Conservation (phyloP, 179 eudicot species). For the Gypsophila paniculata region DNA sequence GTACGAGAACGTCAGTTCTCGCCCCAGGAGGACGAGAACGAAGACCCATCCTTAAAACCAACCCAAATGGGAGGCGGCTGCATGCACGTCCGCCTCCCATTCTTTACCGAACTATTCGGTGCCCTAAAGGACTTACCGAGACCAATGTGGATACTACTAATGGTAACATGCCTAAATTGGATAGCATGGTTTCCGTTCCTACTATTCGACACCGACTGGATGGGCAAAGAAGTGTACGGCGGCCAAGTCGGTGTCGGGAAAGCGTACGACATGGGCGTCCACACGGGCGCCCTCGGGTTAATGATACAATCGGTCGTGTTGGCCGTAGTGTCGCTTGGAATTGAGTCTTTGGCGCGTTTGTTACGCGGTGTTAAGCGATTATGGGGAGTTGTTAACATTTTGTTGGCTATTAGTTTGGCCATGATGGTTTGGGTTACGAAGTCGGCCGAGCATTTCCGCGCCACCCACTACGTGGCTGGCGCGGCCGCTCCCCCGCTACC, state of each 20-base stretch:
- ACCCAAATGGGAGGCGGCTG: conserved; percentile 1
- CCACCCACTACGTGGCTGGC: background rate
- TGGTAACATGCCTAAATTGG: conserved; percentile 54
- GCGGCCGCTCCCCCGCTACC: background rate
- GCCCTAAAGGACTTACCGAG: conserved; percentile 30
- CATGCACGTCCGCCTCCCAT: conserved; percentile 24
- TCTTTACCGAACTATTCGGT: conserved; percentile 27
- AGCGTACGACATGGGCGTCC: conserved; percentile 37
- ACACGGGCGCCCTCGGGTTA: conserved; percentile 39
- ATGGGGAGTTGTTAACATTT: conserved; percentile 37
- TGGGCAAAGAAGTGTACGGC: conserved; percentile 57
- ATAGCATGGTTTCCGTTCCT: conserved; percentile 56
- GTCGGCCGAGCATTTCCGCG: conserved; percentile 26
- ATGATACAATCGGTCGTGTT: conserved; percentile 33
- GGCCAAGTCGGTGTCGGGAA: conserved; percentile 28
- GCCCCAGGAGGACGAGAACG: conserved; percentile 22
- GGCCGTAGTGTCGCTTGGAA: conserved; percentile 29
- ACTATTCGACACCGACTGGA: conserved; percentile 59
- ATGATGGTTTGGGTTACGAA: conserved; percentile 34
- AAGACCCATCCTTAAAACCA: conserved; percentile 16
- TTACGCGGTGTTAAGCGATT: conserved; percentile 34
- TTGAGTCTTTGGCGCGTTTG: conserved; percentile 31
- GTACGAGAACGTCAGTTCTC: conserved; percentile 27
- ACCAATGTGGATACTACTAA: conserved; percentile 47
- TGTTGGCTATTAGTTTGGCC: conserved; percentile 28